A percentile compares a stretch with the other conserved stretches of the same genome.
Evolutionary conservation across 106 monocot genomes (phyloP).

Genomic region (Phalaenopsis aphrodite): DNA sequence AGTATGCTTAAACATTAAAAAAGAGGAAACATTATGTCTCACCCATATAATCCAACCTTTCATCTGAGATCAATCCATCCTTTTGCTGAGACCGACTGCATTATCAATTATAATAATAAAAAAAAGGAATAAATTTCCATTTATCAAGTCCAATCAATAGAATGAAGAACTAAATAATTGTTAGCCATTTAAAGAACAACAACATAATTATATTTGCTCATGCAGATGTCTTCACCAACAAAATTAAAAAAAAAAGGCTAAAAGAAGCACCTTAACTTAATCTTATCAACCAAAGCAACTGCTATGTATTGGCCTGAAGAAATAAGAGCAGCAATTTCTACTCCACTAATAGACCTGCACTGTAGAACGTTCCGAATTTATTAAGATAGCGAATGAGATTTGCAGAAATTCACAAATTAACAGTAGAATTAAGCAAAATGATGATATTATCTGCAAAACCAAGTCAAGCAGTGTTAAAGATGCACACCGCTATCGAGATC

Average conservation of each 20-base stretch:
- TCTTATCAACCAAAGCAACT: conserved; percentile 62
- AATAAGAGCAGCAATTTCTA: conserved; percentile 43
- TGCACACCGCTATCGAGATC: conserved; percentile 44
- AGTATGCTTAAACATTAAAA: background rate
- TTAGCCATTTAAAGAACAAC: background rate
- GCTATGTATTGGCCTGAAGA: conserved; percentile 55
- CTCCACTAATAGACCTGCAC: conserved; percentile 53
- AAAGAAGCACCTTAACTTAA: conserved; percentile 45
- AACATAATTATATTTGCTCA: background rate
- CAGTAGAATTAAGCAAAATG: background rate
- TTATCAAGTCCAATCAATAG: background rate
- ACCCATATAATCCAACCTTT: conserved; percentile 52
- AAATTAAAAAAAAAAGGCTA: background rate
- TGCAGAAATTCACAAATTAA: background rate
- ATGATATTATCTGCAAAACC: background rate
- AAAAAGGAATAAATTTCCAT: background rate
- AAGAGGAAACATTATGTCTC: conserved; percentile 13
- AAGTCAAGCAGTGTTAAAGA: background rate
- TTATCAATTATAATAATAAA: conserved; percentile 3
- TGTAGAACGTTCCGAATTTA: conserved; percentile 25
- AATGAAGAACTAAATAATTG: background rate
- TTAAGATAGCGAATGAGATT: conserved; percentile 3
- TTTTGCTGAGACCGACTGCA: conserved; percentile 35
- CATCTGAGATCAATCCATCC: conserved; percentile 24
- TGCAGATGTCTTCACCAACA: background rate